A percentile compares a stretch with the other conserved stretches of the same genome.
These are phyloP conservation scores for Alternaria consortialis DNA, from an alignment of 2,329 filamentous ascomycete genomes.

Conservation along the genomic window DNA sequence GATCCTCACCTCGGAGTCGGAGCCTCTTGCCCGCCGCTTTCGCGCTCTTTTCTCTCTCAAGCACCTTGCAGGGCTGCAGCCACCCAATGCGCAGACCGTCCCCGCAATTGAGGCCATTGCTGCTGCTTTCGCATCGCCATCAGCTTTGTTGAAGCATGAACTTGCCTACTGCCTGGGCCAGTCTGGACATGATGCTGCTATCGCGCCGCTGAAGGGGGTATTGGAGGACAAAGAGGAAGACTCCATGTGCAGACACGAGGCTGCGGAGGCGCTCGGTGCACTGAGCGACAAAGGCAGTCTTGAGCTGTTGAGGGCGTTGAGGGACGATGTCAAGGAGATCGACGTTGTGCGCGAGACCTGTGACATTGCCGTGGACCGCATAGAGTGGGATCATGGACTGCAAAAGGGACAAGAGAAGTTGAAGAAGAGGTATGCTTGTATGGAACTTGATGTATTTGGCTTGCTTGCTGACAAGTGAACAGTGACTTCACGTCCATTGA, in stretches of 20 bases:
- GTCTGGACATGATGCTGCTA: slow-evolving; percentile 78
- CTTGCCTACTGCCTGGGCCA: slow-evolving; percentile 97
- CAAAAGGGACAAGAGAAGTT: slow-evolving; percentile 74
- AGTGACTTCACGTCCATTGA: slow-evolving; percentile 97
- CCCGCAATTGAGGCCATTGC: slow-evolving; percentile 83
- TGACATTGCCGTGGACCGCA: slow-evolving; percentile 93
- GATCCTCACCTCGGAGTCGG: slow-evolving; percentile 80
- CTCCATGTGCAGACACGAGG: slow-evolving; percentile 95
- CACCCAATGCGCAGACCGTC: slow-evolving; percentile 64
- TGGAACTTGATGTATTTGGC: background rate
- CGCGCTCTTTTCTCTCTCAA: slow-evolving; percentile 98
- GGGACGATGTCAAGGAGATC: slow-evolving; percentile 78
- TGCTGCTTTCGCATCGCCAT: slow-evolving; percentile 82
- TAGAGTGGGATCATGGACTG: slow-evolving; percentile 81
- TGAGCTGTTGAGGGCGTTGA: slow-evolving; percentile 74
- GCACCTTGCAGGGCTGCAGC: slow-evolving; percentile 78
- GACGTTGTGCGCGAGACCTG: slow-evolving; percentile 93
- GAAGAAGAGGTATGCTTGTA: slow-evolving; percentile 73
- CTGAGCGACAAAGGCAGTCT: slow-evolving; percentile 79
- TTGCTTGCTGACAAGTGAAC: slow-evolving; percentile 25
- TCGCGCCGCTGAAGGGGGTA: slow-evolving; percentile 75
- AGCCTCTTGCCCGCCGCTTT: slow-evolving; percentile 87
- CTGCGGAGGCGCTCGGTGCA: slow-evolving; percentile 91
- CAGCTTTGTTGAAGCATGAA: slow-evolving; percentile 93
- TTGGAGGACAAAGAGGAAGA: slow-evolving; percentile 84